Percentiles rank a stretch among this genome's conserved stretches.
Conservation (phyloP, 2,329 filamentous ascomycete species). For the Beauveria bassiana region DNA sequence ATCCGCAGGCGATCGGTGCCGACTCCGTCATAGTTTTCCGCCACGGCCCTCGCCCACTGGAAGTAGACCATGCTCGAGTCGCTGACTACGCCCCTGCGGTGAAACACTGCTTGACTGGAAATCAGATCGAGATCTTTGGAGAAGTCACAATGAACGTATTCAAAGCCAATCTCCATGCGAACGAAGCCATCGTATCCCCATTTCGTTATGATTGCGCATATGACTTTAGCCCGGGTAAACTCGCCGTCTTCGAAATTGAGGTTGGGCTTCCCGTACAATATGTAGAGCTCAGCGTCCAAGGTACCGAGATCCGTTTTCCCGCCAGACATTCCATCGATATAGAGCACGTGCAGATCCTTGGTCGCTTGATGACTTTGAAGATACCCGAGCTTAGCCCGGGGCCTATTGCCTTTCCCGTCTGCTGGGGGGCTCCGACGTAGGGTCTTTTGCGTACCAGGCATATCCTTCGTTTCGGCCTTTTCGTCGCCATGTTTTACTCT, state of each 20-base stretch:
- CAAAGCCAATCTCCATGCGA: conserved; percentile 63
- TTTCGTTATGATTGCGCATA: conserved; percentile 46
- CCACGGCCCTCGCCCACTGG: conserved; percentile 33
- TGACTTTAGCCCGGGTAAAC: conserved; percentile 38
- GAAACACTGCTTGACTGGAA: conserved; percentile 22
- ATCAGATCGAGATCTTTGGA: conserved; percentile 31
- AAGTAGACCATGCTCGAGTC: conserved; percentile 24
- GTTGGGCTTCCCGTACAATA: conserved; percentile 36
- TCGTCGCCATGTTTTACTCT: neutral
- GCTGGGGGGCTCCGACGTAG: neutral
- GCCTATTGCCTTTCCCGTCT: neutral
- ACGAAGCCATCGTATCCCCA: conserved; percentile 59
- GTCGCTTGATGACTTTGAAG: conserved; percentile 59
- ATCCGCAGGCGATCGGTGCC: conserved; percentile 32
- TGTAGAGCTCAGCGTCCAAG: conserved; percentile 56
- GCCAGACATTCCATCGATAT: conserved; percentile 63
- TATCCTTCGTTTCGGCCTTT: neutral
- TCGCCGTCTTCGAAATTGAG: conserved; percentile 35
- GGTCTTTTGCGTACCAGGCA: neutral
- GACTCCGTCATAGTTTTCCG: conserved; percentile 39
- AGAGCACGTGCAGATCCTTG: conserved; percentile 52
- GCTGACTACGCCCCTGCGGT: conserved; percentile 15
- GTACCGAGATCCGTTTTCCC: conserved; percentile 59
- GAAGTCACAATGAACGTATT: conserved; percentile 63
- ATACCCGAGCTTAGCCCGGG: conserved; percentile 36